Conservation (phyloP, 768 basidiomycete species). For the Lactarius deliciosus region DNA sequence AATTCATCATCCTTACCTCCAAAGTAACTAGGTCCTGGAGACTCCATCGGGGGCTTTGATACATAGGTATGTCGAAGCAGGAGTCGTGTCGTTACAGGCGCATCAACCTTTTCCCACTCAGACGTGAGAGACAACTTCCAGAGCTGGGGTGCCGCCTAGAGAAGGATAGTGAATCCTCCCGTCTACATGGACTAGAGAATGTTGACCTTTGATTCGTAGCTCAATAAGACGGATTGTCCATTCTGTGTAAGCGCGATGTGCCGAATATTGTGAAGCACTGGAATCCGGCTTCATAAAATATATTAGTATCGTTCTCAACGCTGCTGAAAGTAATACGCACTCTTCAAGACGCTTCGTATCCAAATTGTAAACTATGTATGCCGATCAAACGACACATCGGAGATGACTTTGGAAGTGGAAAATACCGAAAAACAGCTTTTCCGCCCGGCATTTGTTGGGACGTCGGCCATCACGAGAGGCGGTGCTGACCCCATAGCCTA, state of each 20-base stretch:
- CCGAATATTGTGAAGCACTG: slow-evolving; percentile 69
- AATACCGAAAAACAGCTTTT: no score
- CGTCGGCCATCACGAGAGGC: no score
- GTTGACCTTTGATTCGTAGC: slow-evolving; percentile 49
- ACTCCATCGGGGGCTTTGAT: slow-evolving; percentile 65
- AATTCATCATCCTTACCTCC: slow-evolving; percentile 78
- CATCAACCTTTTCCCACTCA: slow-evolving; percentile 44
- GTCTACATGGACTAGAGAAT: slow-evolving; percentile 42
- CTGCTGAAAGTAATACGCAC: not conserved
- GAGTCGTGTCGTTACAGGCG: slow-evolving; percentile 31
- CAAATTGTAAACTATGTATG: no score
- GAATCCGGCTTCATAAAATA: slow-evolving; percentile 53
- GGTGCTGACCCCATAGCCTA: no score
- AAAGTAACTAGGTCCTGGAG: slow-evolving; percentile 80
- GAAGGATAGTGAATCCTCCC: not conserved
- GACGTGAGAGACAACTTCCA: no score
- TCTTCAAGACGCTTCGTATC: not conserved
- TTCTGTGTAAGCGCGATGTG: slow-evolving; percentile 63
- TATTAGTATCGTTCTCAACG: slow-evolving; percentile 13
- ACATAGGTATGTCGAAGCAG: slow-evolving; percentile 67
- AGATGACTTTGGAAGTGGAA: no score
- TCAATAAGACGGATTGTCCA: slow-evolving; percentile 56
- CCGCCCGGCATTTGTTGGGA: no score
- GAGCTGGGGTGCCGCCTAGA: no score
- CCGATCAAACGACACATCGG: not conserved